Evolutionary conservation across 257 asterid genomes (phyloP).

Genomic region (Schizonepeta tenuifolia): DNA sequence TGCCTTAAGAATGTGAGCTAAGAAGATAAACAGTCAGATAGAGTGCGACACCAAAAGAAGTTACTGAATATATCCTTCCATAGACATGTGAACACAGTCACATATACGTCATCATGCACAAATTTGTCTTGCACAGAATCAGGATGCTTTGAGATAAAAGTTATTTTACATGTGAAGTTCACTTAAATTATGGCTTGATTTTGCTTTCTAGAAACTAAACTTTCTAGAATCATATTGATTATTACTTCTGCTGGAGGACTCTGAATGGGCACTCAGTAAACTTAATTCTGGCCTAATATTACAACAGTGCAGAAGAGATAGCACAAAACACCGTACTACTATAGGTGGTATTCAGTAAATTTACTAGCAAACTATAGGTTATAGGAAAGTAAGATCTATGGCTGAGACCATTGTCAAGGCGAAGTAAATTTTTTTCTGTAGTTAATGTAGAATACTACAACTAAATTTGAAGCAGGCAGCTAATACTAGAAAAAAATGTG

Average conservation of each 20-base stretch:
- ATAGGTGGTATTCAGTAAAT: slow-evolving; percentile 6
- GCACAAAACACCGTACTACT: background rate
- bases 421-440: background rate
- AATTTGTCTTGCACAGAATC: background rate
- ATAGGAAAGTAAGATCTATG: background rate
- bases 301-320: slow-evolving; percentile 1
- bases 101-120: background rate
- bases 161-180: slow-evolving; percentile 1
- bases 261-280: slow-evolving; percentile 2
- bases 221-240: background rate
- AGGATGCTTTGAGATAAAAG: background rate
- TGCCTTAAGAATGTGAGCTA: slow-evolving; percentile 16
- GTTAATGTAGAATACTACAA: background rate
- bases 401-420: background rate
- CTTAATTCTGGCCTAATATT: background rate
- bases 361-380: slow-evolving; percentile 14
- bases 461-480: background rate
- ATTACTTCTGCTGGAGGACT: slow-evolving; percentile 20
- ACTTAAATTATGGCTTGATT: slow-evolving; percentile 6
- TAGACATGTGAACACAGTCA: background rate
- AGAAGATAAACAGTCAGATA: background rate
- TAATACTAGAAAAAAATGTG: background rate
- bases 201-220: slow-evolving; percentile 1
- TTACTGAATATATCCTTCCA: background rate
- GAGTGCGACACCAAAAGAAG: background rate